Evolutionary conservation across 768 basidiomycete species (phyloP).

Genomic region (Tylopilus felleus): DNA sequence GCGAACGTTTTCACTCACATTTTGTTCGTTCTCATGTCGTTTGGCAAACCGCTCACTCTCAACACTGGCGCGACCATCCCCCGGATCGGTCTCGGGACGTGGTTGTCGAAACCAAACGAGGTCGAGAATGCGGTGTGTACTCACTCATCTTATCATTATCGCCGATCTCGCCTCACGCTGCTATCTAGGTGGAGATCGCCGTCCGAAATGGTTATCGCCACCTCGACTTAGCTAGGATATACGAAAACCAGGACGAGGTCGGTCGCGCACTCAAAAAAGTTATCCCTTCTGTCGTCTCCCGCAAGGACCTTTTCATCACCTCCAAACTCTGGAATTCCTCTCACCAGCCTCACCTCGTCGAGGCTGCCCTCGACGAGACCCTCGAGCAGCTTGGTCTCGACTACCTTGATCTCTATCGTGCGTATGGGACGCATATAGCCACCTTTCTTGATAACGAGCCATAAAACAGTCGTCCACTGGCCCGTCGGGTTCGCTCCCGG

Average conservation of each 20-base stretch:
- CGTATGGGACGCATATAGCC: slow-evolving; percentile 24
- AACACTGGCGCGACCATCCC: slow-evolving; percentile 55
- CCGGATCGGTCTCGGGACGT: slow-evolving; percentile 81
- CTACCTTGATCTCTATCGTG: slow-evolving; percentile 81
- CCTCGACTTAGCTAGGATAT: slow-evolving; percentile 79
- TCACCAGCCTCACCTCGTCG: slow-evolving; percentile 63
- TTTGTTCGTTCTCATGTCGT: slow-evolving; percentile 35
- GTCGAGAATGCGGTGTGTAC: slow-evolving; percentile 66
- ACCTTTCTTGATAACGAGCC: background rate
- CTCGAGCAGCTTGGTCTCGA: slow-evolving; percentile 66
- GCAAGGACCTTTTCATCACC: slow-evolving; percentile 79
- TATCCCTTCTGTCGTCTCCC: slow-evolving; percentile 71
- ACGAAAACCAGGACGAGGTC: slow-evolving; percentile 77
- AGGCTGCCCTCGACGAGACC: slow-evolving; percentile 74
- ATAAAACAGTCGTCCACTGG: slow-evolving; percentile 70
- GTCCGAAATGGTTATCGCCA: slow-evolving; percentile 77
- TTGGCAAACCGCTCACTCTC: slow-evolving; percentile 38
- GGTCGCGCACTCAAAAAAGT: slow-evolving; percentile 73
- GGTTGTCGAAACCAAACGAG: slow-evolving; percentile 72
- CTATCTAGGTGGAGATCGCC: slow-evolving; percentile 66
- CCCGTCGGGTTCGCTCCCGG: slow-evolving; percentile 66
- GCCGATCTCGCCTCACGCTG: background rate
- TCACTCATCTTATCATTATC: background rate
- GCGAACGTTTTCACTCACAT: background rate
- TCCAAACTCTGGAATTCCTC: slow-evolving; percentile 81